Evolutionary conservation across 2,329 filamentous ascomycete genomes (phyloP), one percentile per base, ranked within the genome.

Genomic region (Cytospora leucostoma): DNA sequence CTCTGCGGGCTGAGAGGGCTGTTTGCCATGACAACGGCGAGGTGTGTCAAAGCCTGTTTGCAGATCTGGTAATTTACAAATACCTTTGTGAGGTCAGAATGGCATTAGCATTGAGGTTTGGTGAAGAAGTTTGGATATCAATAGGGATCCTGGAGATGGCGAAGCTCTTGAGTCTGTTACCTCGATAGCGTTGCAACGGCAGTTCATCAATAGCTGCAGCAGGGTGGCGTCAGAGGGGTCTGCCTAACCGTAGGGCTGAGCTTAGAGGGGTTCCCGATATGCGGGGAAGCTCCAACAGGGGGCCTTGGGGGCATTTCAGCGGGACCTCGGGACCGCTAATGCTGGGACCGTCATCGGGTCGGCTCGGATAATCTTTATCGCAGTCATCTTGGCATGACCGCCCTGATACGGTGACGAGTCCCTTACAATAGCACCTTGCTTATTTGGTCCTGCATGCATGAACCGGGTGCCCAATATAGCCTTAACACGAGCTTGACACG

Each of bases 1-100:
- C 78, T 77, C 65, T 77, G 74, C 44, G 77, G 72, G 64, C 74
- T 76, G 56, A 82, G 74, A 7, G 79, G 78, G 59, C 79, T 74
- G n/a, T 11, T 44, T 13, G 57, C 53, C 65, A 66, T 66, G 7
- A 33, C 27, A 60, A 21, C n/a, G 2, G 34, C n/a, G 35, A 13
- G 17, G 12, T 10, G 7, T 8, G 32, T 19, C 21, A 1, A 32
- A 27, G 19, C n/a, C 19, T 51, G 33, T 27, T 21, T 17, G 33
- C 15, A n/a, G n/a, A 37, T 21, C 13, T 13, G 56, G n/a, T 47
- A 19, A 15, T 47, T 15, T 47, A 17, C 21, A 10, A 21, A 4
- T 47, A 47, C 12, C 44, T 47, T 19, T 7, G 17, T 12, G 44
- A 47, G 11, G 1, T 21, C 44, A 21, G 2, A 47, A 21, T 21